These are phyloP conservation scores for Quercus agrifolia DNA, from an alignment of 306 rosid genomes.

Conservation along the genomic window DNA sequence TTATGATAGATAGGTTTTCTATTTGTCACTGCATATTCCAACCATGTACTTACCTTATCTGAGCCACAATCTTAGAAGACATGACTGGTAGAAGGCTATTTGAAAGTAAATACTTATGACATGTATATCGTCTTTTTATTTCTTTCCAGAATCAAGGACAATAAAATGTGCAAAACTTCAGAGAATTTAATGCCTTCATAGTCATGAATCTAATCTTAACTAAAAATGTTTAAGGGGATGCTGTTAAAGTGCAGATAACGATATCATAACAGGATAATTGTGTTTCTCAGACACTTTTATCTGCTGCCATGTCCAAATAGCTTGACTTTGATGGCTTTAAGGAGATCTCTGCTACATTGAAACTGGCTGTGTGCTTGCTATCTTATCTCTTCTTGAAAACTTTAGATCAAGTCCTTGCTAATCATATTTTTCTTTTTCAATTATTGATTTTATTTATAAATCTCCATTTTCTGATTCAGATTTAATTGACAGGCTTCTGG, in stretches of 20 bases:
- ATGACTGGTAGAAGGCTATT: not conserved
- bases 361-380: not conserved
- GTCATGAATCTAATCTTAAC: not conserved
- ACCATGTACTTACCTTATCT: not conserved
- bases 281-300: not conserved
- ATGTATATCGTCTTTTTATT: not conserved
- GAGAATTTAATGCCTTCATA: not conserved
- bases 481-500: conserved; percentile 72
- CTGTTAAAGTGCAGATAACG: not conserved
- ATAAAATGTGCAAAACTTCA: not conserved
- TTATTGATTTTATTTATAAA: not conserved
- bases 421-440: not conserved
- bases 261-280: not conserved
- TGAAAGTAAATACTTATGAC: too few relatives aligned
- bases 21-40: not conserved
- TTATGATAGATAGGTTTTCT: not conserved
- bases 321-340: not conserved
- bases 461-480: conserved; percentile 20
- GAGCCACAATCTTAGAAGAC: not conserved
- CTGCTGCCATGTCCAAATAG: not conserved
- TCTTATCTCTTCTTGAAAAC: not conserved
- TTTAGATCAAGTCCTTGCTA: not conserved
- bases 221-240: not conserved
- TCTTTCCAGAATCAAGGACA: not conserved
- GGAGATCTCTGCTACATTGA: not conserved